Base-by-base conservation (phyloP, 2,329 filamentous ascomycete species). In the Hypoxylon sp. region DNA sequence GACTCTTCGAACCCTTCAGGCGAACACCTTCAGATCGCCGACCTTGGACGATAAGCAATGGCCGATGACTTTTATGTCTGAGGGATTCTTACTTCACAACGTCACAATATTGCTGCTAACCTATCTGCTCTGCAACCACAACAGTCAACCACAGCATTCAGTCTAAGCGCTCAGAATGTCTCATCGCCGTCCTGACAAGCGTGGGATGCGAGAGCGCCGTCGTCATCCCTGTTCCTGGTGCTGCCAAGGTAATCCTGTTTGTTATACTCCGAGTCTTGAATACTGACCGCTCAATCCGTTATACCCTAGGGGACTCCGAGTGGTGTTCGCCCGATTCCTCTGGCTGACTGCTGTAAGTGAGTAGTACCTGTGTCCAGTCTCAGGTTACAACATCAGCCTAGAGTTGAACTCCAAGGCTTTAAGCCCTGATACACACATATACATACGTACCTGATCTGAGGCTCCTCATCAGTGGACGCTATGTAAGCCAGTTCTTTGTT, bases 111-210 rank as follows among this genome's bases (percentile, higher is more conserved):
- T 26, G 18, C 48, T 42, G 52, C 47, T 53, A 21, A 48, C 15
- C 17, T 33, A 18, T 35, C 18, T 9, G 10, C n/a, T 35, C n/a
- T 17, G 10, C n/a, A 11, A 11, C 27, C 9, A 29, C 15, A 3
- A 33, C 13, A 33, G 18, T 17, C 10, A 17, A 13, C 49, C 17
- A 17, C 27, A 18, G n/a, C 31, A 6, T 27, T 31, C 45, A n/a
- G 26, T 37, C 29, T 40, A 52, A 58, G 43, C 48, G 29, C 42
- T 52, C 38, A 17, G 21, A 20, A 55, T 55, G 49, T 58, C 55
- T 58, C 43, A 46, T 24, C 40, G 15, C 20, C 9, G 17, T 21
- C 42, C 33, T 21, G 27, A n/a, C 31, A 7, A 7, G n/a, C n/a
- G n/a, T n/a, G n/a, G 37, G 7, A 18, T 24, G 20, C 10, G 11